Evolutionary conservation across 148 eudicot genomes (phyloP).

Genomic region (Selenicereus undatus): DNA sequence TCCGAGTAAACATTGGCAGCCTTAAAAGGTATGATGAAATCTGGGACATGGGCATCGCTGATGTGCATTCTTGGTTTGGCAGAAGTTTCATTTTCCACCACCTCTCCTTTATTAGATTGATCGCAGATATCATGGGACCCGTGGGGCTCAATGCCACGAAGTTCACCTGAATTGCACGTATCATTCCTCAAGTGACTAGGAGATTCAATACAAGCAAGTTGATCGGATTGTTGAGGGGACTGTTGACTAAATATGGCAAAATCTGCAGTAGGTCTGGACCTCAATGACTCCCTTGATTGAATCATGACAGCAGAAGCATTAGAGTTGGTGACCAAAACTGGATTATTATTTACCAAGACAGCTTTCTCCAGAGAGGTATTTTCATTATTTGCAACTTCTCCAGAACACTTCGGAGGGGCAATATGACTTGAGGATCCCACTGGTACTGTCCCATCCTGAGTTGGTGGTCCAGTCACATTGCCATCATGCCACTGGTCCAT

Average conservation of each 20-base stretch:
- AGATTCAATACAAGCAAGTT: constrained; percentile 27
- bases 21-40: constrained; percentile 17
- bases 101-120: constrained; percentile 23
- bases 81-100: constrained; percentile 19
- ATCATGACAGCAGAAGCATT: constrained; percentile 19
- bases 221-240: constrained; percentile 36
- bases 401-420: constrained; percentile 14
- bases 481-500: constrained; percentile 18
- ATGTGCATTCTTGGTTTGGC: constrained; percentile 19
- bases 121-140: constrained; percentile 20
- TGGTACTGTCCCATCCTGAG: constrained; percentile 2
- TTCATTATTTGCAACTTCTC: constrained; percentile 19
- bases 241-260: constrained; percentile 17
- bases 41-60: constrained; percentile 16
- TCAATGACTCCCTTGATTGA: constrained; percentile 21
- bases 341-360: constrained; percentile 9
- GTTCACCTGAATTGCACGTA: constrained; percentile 24
- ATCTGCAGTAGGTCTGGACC: constrained; percentile 22
- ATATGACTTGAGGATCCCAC: not conserved
- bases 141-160: constrained; percentile 10
- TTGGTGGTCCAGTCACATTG: constrained; percentile 1
- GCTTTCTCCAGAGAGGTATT: constrained; percentile 16
- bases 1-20: constrained; percentile 18
- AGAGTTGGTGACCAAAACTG: constrained; percentile 17
- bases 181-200: constrained; percentile 16